phyloP scores from a whole-genome alignment of 2,329 filamentous ascomycete species.

The Nemania serpens region DNA sequence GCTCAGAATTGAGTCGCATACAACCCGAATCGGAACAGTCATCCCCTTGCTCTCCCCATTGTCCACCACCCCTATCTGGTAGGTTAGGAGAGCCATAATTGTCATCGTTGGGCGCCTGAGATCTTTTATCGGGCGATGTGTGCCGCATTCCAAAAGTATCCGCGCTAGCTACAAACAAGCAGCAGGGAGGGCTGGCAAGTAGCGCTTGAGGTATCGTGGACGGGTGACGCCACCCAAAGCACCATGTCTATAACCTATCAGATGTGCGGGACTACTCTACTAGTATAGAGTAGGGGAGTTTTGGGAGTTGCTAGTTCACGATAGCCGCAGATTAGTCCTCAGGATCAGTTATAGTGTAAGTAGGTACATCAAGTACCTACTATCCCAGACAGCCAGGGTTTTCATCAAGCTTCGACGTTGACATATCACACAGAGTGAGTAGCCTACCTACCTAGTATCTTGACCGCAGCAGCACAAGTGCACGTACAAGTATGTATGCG shows the following conservation, averaged over 20 bases:
- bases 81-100: not conserved
- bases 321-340: slow-evolving; percentile 17
- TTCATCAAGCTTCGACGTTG: not conserved
- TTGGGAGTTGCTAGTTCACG: not conserved
- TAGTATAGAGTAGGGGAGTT: slow-evolving; percentile 21
- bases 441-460: slow-evolving; percentile 4
- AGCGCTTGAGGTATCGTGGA: slow-evolving; percentile 12
- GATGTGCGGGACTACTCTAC: slow-evolving; percentile 26
- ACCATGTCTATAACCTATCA: slow-evolving; percentile 28
- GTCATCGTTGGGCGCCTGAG: slow-evolving; percentile 9
- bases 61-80: not conserved
- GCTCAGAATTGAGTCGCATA: not conserved
- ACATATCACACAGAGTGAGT: not conserved
- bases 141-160: not conserved
- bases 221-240: slow-evolving; percentile 7
- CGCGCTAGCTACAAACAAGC: not conserved
- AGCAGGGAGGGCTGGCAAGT: not conserved
- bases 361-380: not conserved
- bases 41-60: not conserved
- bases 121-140: not conserved
- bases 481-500: slow-evolving; percentile 23
- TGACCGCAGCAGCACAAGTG: too few relatives aligned
- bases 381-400: slow-evolving; percentile 1
- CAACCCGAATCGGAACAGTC: not conserved
- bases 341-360: not conserved